These are phyloP conservation scores for Jimgerdemannia lactiflua DNA, from an alignment of 192 early-diverging fungal genomes.

Conservation along the genomic window DNA sequence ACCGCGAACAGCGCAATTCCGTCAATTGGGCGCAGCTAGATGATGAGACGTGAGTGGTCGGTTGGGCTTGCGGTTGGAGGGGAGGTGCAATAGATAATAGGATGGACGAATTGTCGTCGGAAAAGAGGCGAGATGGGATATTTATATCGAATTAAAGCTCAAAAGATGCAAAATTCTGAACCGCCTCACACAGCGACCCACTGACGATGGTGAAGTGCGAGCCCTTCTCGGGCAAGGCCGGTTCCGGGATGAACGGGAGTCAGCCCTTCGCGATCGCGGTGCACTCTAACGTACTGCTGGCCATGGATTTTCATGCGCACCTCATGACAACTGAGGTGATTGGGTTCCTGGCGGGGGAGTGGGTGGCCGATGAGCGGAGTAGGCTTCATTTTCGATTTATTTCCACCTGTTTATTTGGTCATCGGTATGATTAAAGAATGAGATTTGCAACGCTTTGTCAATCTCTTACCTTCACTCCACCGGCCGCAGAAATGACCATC, in stretches of 20 bases:
- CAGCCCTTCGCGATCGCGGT: constrained; percentile 81
- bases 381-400: background rate
- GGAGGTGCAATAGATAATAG: no score
- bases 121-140: no score
- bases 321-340: constrained; percentile 86
- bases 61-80: background rate
- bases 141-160: no score
- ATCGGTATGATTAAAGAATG: background rate
- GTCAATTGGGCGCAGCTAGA: constrained; percentile 38
- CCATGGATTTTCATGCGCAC: constrained; percentile 95
- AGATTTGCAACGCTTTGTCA: background rate
- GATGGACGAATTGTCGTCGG: no score
- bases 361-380: constrained; percentile 40
- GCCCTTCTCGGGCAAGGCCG: constrained; percentile 68
- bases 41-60: constrained; percentile 29
- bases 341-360: constrained; percentile 82
- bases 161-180: no score
- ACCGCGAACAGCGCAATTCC: constrained; percentile 33
- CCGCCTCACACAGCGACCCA: constrained; percentile 48
- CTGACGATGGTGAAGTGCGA: constrained; percentile 83
- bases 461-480: constrained; percentile 1
- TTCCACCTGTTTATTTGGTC: background rate
- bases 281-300: constrained; percentile 70
- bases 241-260: constrained; percentile 56
- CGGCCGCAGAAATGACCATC: constrained; percentile 50